These are phyloP conservation scores for Saturnispora mendoncae DNA, from an alignment of 805 yeast species.

Conservation along the genomic window DNA sequence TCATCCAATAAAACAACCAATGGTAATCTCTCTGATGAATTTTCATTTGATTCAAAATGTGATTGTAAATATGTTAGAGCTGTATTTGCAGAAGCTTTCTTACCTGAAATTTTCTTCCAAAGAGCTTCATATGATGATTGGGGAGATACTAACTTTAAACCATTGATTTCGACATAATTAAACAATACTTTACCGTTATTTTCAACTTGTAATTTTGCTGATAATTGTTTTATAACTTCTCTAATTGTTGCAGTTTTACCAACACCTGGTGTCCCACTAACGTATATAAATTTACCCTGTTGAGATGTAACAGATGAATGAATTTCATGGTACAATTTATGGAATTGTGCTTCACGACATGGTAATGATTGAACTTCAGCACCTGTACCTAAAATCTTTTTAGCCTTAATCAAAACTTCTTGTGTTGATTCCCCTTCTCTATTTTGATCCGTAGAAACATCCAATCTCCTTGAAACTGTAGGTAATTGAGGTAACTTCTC, in stretches of 20 bases:
- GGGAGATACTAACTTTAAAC: slow-evolving; percentile 75
- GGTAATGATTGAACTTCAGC: slow-evolving; percentile 50
- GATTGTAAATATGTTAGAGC: slow-evolving; percentile 63
- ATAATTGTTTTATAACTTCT: slow-evolving; percentile 69
- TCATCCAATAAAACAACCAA: slow-evolving; percentile 82
- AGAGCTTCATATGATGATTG: slow-evolving; percentile 71
- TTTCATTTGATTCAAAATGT: slow-evolving; percentile 39
- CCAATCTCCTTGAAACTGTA: slow-evolving; percentile 6
- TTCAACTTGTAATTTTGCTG: slow-evolving; percentile 21
- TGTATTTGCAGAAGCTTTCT: slow-evolving; percentile 48
- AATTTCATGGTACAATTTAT: slow-evolving; percentile 54
- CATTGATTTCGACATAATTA: slow-evolving; percentile 80
- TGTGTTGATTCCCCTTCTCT: slow-evolving; percentile 17
- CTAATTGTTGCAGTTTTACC: slow-evolving; percentile 93
- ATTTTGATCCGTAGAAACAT: no score
- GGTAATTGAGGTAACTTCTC: slow-evolving; percentile 11
- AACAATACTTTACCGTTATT: slow-evolving; percentile 32
- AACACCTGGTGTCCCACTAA: slow-evolving; percentile 97
- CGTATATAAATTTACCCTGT: slow-evolving; percentile 77
- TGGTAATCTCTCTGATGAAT: slow-evolving; percentile 34
- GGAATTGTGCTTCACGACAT: slow-evolving; percentile 79
- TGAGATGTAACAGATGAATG: slow-evolving; percentile 63
- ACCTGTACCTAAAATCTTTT: slow-evolving; percentile 31
- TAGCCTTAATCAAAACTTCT: slow-evolving; percentile 29
- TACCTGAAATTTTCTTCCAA: slow-evolving; percentile 68